Evolutionary conservation across 1,284 basidiomycete genomes (phyloP).

Genomic region (Phylloporus sp.): DNA sequence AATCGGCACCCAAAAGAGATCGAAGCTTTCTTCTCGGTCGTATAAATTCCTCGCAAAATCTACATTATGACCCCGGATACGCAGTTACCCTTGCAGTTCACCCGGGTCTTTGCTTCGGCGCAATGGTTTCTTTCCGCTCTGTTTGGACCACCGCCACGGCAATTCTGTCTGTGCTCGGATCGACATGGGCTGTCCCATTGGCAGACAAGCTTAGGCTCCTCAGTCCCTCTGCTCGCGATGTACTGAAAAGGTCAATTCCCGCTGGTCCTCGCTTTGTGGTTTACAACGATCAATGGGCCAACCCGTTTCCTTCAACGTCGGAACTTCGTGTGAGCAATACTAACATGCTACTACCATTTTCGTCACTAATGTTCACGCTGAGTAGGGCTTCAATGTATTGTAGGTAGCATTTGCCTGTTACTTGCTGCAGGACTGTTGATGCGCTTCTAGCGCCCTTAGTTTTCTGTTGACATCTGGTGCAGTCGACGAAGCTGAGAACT

Average conservation of each 20-base stretch:
- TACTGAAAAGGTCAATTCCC: conserved; percentile 51
- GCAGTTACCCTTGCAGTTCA: not conserved
- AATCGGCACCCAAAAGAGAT: not conserved
- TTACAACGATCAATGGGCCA: conserved; percentile 55
- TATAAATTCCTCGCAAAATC: not conserved
- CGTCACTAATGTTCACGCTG: conserved; percentile 8
- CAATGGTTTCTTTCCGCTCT: conserved; percentile 34
- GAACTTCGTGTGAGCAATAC: conserved; percentile 46
- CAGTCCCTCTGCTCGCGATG: conserved; percentile 44
- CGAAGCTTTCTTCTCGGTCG: no score
- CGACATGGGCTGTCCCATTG: conserved; percentile 28
- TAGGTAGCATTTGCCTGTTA: conserved; percentile 3
- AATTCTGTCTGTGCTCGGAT: conserved; percentile 22
- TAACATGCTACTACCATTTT: not conserved
- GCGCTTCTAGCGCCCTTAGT: conserved; percentile 49
- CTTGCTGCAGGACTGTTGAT: not conserved
- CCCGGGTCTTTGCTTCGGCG: not conserved
- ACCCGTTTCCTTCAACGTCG: conserved; percentile 49
- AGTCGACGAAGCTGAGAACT: conserved; percentile 56
- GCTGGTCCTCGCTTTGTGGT: conserved; percentile 58
- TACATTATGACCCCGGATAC: not conserved
- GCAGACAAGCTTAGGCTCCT: conserved; percentile 26
- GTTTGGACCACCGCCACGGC: conserved; percentile 9
- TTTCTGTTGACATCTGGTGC: conserved; percentile 60
- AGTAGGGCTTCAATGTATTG: conserved; percentile 53